Conservation (phyloP, 2,329 filamentous ascomycete species). For the Phialocephala subalpina region DNA sequence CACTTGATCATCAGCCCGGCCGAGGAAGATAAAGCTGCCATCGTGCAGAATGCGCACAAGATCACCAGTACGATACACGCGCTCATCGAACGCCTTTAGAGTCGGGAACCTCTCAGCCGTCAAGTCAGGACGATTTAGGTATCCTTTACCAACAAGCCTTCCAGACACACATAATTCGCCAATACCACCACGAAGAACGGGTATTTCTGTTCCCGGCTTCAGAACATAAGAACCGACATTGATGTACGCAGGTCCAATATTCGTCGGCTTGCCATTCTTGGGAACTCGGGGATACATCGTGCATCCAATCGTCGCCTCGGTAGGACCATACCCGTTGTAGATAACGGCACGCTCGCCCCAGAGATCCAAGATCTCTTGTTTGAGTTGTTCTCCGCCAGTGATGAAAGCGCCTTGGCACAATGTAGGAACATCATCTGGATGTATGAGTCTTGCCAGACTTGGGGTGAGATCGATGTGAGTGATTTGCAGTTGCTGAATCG, state of each 20-base stretch:
- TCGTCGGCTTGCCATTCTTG: slow-evolving; percentile 79
- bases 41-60: slow-evolving; percentile 83
- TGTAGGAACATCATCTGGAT: slow-evolving; percentile 81
- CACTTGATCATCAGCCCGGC: slow-evolving; percentile 88
- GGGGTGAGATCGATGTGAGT: slow-evolving; percentile 94
- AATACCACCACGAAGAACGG: slow-evolving; percentile 79
- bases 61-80: slow-evolving; percentile 88
- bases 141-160: slow-evolving; percentile 87
- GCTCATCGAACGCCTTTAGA: slow-evolving; percentile 62
- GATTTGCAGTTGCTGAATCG: slow-evolving; percentile 76
- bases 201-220: slow-evolving; percentile 70
- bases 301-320: slow-evolving; percentile 90
- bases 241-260: slow-evolving; percentile 86
- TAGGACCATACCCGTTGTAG: slow-evolving; percentile 93
- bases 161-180: slow-evolving; percentile 92
- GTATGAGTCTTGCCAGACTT: slow-evolving; percentile 80
- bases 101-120: slow-evolving; percentile 79
- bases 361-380: slow-evolving; percentile 85
- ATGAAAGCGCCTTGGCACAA: slow-evolving; percentile 89
- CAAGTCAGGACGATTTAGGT: slow-evolving; percentile 81
- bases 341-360: slow-evolving; percentile 86
- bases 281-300: slow-evolving; percentile 90
- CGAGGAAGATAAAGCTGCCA: slow-evolving; percentile 85
- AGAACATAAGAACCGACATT: slow-evolving; percentile 89
- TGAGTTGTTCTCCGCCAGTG: slow-evolving; percentile 87